A percentile compares a stretch with the other conserved stretches of the same genome.
These are phyloP conservation scores for Candida xyloterini DNA, from an alignment of 805 yeast genomes.

Conservation along the genomic window DNA sequence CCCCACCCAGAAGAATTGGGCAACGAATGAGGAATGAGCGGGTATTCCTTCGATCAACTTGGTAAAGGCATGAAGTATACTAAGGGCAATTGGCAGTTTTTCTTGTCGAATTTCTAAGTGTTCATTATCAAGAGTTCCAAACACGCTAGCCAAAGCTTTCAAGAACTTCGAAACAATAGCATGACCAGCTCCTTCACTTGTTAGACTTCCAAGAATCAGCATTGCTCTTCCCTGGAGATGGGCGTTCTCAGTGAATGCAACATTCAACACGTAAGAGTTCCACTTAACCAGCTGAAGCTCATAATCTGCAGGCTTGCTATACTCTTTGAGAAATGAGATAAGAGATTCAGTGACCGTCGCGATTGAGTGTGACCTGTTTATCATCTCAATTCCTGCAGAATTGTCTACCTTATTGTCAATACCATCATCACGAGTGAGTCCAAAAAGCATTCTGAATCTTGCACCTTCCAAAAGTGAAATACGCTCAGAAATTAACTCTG, in stretches of 20 bases:
- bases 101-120: constrained; percentile 15
- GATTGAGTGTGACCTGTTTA: constrained; percentile 44
- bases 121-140: constrained; percentile 30
- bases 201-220: constrained; percentile 65
- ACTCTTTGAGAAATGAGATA: constrained; percentile 47
- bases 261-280: constrained; percentile 59
- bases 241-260: constrained; percentile 54
- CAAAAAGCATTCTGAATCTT: constrained; percentile 65
- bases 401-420: constrained; percentile 28
- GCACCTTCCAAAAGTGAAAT: constrained; percentile 54
- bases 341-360: constrained; percentile 59
- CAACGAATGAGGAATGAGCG: constrained; percentile 42
- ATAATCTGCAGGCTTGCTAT: constrained; percentile 45
- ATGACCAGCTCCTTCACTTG: constrained; percentile 62
- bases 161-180: constrained; percentile 34
- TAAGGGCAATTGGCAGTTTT: constrained; percentile 34
- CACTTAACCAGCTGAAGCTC: constrained; percentile 62
- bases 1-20: constrained; percentile 49
- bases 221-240: constrained; percentile 66
- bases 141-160: constrained; percentile 1
- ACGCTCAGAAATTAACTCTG: constrained; percentile 43
- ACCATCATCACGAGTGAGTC: constrained; percentile 55
- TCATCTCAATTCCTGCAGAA: constrained; percentile 33
- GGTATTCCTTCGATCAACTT: constrained; percentile 49
- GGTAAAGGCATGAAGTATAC: constrained; percentile 44